Conservation (phyloP, 2,329 filamentous ascomycete genomes). For the Fusarium musae region DNA sequence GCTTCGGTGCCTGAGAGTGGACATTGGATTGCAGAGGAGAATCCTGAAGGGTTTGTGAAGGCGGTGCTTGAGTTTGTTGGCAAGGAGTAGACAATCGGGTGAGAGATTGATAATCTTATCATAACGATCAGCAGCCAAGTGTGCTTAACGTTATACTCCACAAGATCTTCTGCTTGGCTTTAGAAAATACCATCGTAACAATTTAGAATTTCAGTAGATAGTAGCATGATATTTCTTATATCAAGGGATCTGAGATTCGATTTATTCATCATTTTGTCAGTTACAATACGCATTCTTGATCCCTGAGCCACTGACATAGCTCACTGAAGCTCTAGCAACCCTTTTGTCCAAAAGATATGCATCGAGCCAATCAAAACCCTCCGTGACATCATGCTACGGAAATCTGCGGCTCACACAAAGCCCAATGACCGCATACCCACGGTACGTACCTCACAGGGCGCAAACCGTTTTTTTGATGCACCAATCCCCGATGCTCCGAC, state of each 20-base stretch:
- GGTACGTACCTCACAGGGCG: constrained; percentile 16
- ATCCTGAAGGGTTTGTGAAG: constrained; percentile 10
- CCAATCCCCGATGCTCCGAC: constrained; percentile 41
- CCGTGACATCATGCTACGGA: constrained; percentile 40
- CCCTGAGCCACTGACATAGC: constrained; percentile 7
- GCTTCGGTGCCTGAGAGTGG: constrained; percentile 9
- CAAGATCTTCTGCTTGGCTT: background rate
- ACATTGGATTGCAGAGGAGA: constrained; percentile 26
- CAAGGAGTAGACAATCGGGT: background rate
- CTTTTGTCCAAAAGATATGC: constrained; percentile 10
- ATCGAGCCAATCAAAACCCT: constrained; percentile 29
- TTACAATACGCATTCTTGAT: background rate
- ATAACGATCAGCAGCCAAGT: constrained; percentile 10
- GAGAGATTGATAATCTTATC: constrained; percentile 31
- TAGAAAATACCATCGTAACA: too few relatives aligned
- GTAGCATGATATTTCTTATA: fast-evolving
- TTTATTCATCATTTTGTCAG: too few relatives aligned
- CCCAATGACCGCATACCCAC: constrained; percentile 26
- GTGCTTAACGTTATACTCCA: background rate
- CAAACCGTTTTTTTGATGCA: background rate
- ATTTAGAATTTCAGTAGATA: too few relatives aligned
- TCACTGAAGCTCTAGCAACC: constrained; percentile 9
- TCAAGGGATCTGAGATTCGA: background rate
- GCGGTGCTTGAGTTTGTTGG: constrained; percentile 14
- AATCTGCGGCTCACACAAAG: constrained; percentile 39